Conservation (phyloP, 2,329 filamentous ascomycete genomes). For the Hymenoscyphus fraxineus region DNA sequence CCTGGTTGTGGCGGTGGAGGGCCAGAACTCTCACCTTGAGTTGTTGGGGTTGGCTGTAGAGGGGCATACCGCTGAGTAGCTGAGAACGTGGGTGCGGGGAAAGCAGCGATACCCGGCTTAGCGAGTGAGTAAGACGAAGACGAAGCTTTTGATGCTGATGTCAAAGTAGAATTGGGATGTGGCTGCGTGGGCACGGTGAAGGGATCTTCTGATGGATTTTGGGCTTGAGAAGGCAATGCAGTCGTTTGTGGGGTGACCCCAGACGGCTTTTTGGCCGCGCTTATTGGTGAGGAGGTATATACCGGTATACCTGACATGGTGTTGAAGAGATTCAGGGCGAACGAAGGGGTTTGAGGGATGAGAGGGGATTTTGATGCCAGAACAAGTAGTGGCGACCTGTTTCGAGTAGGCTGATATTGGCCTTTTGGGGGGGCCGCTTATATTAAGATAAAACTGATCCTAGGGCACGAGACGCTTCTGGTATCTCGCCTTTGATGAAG, state of each 20-base stretch:
- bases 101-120: slow-evolving; percentile 48
- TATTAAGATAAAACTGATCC: not conserved
- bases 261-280: slow-evolving; percentile 47
- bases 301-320: slow-evolving; percentile 58
- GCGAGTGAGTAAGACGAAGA: slow-evolving; percentile 37
- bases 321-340: not conserved
- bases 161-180: slow-evolving; percentile 22
- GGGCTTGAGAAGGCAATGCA: slow-evolving; percentile 25
- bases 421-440: too few species aligned
- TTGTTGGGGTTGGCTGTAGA: slow-evolving; percentile 44
- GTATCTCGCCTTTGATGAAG: not conserved
- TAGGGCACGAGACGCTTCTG: not conserved
- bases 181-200: not conserved
- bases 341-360: not conserved
- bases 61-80: slow-evolving; percentile 35
- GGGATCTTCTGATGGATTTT: slow-evolving; percentile 18
- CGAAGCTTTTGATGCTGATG: slow-evolving; percentile 32
- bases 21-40: slow-evolving; percentile 33
- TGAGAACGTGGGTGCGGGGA: slow-evolving; percentile 39
- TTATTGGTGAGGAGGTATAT: slow-evolving; percentile 57
- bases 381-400: not conserved
- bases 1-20: slow-evolving; percentile 57
- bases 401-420: not conserved
- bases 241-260: slow-evolving; percentile 46
- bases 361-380: not conserved